Percentiles rank a stretch among this genome's conserved stretches.
phyloP scores from a whole-genome alignment of 352 stramenopile species.

The Globisporangium iwayamae region DNA sequence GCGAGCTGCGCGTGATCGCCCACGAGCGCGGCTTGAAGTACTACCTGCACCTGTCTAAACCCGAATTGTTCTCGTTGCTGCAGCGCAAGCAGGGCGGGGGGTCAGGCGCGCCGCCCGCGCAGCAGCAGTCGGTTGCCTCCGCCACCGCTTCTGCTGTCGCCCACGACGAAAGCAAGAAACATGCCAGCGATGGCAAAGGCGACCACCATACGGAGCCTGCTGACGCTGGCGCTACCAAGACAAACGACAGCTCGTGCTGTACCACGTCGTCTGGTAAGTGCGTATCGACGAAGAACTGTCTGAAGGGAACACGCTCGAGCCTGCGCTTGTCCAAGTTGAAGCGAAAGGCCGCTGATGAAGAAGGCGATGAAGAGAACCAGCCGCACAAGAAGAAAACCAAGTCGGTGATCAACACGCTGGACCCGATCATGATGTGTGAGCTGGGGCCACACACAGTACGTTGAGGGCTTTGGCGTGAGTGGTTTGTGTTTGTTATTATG shows the following conservation, averaged over 20 bases:
- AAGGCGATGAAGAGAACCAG: conserved; percentile 18
- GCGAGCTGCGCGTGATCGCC: conserved; percentile 62
- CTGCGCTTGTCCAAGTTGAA: conserved; percentile 57
- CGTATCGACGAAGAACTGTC: background rate
- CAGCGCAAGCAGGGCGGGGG: conserved; percentile 73
- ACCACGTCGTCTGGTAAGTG: conserved; percentile 4
- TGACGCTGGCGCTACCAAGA: background rate
- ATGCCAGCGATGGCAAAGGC: background rate
- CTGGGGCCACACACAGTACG: conserved; percentile 72
- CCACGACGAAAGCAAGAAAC: background rate
- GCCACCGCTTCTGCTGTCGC: conserved; percentile 7
- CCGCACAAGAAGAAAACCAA: conserved; percentile 53
- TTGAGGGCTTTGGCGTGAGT: conserved; percentile 4
- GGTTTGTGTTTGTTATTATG: conserved; percentile 14
- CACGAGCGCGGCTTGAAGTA: conserved; percentile 80
- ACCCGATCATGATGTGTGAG: conserved; percentile 87
- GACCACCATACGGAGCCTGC: background rate
- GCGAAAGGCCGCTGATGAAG: conserved; percentile 36
- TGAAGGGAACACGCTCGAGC: conserved; percentile 44
- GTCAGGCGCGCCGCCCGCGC: conserved; percentile 1
- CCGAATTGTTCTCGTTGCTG: conserved; percentile 70
- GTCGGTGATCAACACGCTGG: conserved; percentile 64
- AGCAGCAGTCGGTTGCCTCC: background rate
- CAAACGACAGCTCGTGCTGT: background rate
- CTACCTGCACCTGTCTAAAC: conserved; percentile 79